Percentiles rank a stretch among this genome's conserved stretches.
Evolutionary conservation across 768 basidiomycete genomes (phyloP).

Genomic region (Lentinula lateritia): DNA sequence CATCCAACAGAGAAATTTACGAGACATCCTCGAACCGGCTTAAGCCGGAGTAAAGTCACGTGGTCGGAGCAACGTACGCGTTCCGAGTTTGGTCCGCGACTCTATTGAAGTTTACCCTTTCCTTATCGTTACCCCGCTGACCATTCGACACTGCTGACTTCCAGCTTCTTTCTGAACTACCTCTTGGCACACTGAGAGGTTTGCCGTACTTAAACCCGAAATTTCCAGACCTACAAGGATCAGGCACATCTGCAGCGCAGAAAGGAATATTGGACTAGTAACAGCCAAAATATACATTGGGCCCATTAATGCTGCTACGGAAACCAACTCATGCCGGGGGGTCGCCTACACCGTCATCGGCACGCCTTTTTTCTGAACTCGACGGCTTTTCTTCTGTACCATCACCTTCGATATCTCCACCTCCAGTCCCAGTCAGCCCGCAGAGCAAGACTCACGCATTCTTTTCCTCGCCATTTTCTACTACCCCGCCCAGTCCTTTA

Average conservation of each 20-base stretch:
- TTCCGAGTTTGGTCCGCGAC: background rate
- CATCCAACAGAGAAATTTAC: too few relatives aligned
- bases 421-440: background rate
- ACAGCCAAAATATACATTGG: background rate
- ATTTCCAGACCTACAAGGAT: background rate
- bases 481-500: slow-evolving; percentile 24
- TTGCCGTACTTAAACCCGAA: too few relatives aligned
- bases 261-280: background rate
- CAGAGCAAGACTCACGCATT: slow-evolving; percentile 40
- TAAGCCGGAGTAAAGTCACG: background rate
- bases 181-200: background rate
- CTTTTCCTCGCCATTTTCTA: slow-evolving; percentile 40
- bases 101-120: background rate
- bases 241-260: background rate
- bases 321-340: background rate
- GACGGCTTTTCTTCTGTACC: background rate
- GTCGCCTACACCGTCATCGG: background rate
- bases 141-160: background rate
- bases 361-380: slow-evolving; percentile 4
- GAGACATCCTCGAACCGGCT: too few relatives aligned
- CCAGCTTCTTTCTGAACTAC: background rate
- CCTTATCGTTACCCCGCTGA: background rate
- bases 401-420: background rate
- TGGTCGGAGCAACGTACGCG: background rate
- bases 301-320: background rate